These are phyloP conservation scores for Candida arabinofermentans DNA, from an alignment of 805 yeast genomes.

Conservation along the genomic window DNA sequence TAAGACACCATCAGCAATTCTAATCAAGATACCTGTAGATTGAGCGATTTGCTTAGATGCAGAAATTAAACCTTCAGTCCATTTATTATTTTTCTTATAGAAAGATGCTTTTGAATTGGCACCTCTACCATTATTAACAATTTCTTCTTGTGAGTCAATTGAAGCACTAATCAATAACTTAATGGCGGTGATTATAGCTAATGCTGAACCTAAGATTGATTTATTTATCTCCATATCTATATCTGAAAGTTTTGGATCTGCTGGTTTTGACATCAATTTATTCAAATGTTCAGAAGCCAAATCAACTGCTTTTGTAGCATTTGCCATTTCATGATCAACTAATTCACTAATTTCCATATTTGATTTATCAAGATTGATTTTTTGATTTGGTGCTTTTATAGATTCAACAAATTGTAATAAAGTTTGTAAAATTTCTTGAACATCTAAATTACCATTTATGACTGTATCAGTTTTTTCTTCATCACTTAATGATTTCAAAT, in stretches of 20 bases:
- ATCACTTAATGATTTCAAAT: conserved; percentile 44
- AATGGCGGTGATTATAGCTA: conserved; percentile 76
- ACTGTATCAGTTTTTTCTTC: conserved; percentile 75
- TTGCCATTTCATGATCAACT: conserved; percentile 69
- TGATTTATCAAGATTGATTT: conserved; percentile 30
- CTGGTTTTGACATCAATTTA: conserved; percentile 43
- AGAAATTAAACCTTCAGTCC: conserved; percentile 92
- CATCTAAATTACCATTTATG: conserved; percentile 67
- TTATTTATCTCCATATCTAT: conserved; percentile 68
- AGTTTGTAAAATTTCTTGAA: conserved; percentile 66
- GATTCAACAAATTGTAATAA: conserved; percentile 53
- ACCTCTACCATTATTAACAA: conserved; percentile 61
- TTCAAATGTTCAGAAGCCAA: conserved; percentile 60
- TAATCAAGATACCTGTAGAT: conserved; percentile 75
- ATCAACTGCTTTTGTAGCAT: conserved; percentile 67
- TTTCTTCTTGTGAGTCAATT: conserved; percentile 76
- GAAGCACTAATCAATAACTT: conserved; percentile 69
- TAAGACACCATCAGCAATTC: conserved; percentile 83
- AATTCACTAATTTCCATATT: conserved; percentile 54
- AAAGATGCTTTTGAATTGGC: conserved; percentile 63
- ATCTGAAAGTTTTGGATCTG: conserved; percentile 48
- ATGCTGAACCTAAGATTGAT: conserved; percentile 72
- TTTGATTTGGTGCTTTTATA: conserved; percentile 36
- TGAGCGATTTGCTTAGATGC: conserved; percentile 86
- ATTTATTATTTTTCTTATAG: conserved; percentile 81